Percentiles rank a stretch among this genome's conserved stretches.
phyloP scores from a whole-genome alignment of 1,139 yeast genomes.

The Protomyces inouyei region DNA sequence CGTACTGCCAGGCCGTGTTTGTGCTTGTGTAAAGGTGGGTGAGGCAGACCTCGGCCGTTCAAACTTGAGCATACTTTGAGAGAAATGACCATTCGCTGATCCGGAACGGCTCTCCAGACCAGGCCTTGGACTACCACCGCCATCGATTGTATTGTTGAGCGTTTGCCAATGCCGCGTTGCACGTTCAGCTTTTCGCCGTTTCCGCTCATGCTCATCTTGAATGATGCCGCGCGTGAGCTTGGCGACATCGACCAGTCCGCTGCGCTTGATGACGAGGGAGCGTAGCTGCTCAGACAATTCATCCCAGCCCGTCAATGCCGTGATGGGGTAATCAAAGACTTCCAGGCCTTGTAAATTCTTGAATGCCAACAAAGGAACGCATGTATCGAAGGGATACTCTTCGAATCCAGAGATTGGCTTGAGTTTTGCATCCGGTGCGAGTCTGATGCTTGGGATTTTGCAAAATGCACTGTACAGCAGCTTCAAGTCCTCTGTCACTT shows the following conservation, averaged over 20 bases:
- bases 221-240: slow-evolving; percentile 49
- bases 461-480: slow-evolving; percentile 63
- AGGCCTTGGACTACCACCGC: slow-evolving; percentile 2
- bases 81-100: background rate
- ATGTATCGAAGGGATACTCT: slow-evolving; percentile 67
- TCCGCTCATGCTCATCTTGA: slow-evolving; percentile 49
- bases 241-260: slow-evolving; percentile 49
- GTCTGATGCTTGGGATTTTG: slow-evolving; percentile 57
- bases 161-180: slow-evolving; percentile 35
- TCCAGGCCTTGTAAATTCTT: slow-evolving; percentile 61
- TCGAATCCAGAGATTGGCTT: slow-evolving; percentile 57
- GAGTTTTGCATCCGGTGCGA: slow-evolving; percentile 57
- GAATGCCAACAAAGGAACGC: slow-evolving; percentile 58
- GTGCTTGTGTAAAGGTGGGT: background rate
- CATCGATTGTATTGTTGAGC: background rate
- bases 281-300: slow-evolving; percentile 52
- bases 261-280: slow-evolving; percentile 51
- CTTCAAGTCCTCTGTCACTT: slow-evolving; percentile 44
- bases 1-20: background rate
- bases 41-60: slow-evolving; percentile 20
- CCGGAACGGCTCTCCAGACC: background rate
- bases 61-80: background rate
- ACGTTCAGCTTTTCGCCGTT: slow-evolving; percentile 42
- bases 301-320: slow-evolving; percentile 65
- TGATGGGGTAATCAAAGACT: slow-evolving; percentile 56